Evolutionary conservation across 352 stramenopile genomes (phyloP).

Genomic region (Phytopythium kandeliae): DNA sequence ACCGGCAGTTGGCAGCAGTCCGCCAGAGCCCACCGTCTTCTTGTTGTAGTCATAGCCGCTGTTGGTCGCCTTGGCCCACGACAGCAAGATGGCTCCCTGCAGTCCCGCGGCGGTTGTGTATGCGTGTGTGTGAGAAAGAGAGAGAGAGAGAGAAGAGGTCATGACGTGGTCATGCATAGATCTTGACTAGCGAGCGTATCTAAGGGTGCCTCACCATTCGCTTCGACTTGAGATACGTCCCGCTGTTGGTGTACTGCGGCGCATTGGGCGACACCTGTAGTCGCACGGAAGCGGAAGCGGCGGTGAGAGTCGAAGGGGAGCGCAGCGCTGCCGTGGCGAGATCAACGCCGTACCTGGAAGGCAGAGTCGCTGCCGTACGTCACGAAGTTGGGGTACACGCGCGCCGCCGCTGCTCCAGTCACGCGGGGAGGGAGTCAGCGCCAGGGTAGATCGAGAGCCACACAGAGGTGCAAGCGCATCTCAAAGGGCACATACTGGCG

Average conservation of each 20-base stretch:
- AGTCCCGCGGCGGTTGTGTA: slow-evolving; percentile 4
- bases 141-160: too few species aligned
- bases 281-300: not conserved
- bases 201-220: slow-evolving; percentile 34
- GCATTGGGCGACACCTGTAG: slow-evolving; percentile 47
- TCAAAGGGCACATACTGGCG: slow-evolving; percentile 1
- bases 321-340: too few species aligned
- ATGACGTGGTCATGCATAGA: too few species aligned
- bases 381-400: slow-evolving; percentile 74
- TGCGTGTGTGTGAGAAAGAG: too few species aligned
- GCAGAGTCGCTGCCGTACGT: slow-evolving; percentile 66
- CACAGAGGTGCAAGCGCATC: not conserved
- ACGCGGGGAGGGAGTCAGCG: not conserved
- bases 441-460: not conserved
- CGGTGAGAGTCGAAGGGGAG: too few species aligned
- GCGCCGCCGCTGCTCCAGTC: slow-evolving; percentile 29
- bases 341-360: slow-evolving; percentile 56
- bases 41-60: slow-evolving; percentile 77
- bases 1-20: too few species aligned
- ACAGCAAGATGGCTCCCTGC: slow-evolving; percentile 79
- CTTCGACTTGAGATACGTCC: slow-evolving; percentile 82
- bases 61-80: slow-evolving; percentile 68
- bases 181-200: too few species aligned
- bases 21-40: slow-evolving; percentile 77
- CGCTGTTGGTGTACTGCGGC: slow-evolving; percentile 54